These are phyloP conservation scores for Cryptosporidium baileyi DNA, from an alignment of 169 alveolate genomes.

Conservation along the genomic window DNA sequence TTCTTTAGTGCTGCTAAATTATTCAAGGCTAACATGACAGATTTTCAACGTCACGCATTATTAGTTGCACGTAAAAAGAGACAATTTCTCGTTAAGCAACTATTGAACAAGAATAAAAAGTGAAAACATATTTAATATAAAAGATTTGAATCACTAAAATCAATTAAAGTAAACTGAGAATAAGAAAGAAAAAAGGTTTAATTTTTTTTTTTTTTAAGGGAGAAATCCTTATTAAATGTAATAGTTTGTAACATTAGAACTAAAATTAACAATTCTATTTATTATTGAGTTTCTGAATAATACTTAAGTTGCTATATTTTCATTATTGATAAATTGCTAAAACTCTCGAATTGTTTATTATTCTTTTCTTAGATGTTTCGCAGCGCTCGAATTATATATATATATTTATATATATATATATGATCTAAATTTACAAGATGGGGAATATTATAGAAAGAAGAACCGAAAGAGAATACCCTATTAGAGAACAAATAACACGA, in stretches of 20 bases:
- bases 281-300: too few relatives aligned
- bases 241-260: too few relatives aligned
- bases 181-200: not conserved
- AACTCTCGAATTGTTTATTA: too few relatives aligned
- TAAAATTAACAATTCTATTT: too few relatives aligned
- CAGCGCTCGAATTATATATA: too few relatives aligned
- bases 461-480: not conserved
- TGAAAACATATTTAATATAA: not conserved
- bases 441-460: constrained; percentile 19
- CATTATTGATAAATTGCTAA: too few relatives aligned
- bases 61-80: constrained; percentile 76
- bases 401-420: too few relatives aligned
- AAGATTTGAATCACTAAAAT: not conserved
- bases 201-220: not conserved
- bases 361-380: too few relatives aligned
- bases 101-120: constrained; percentile 3
- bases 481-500: constrained; percentile 43
- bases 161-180: not conserved
- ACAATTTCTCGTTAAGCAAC: constrained; percentile 41
- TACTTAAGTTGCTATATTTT: too few relatives aligned
- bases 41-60: constrained; percentile 87
- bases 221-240: not conserved
- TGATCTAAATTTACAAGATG: not conserved
- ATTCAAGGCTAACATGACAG: constrained; percentile 79
- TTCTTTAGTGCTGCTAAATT: constrained; percentile 54